Percentiles rank a stretch among this genome's conserved stretches.
phyloP scores from a whole-genome alignment of 139 green algal species.

The Yamagishiella unicocca region DNA sequence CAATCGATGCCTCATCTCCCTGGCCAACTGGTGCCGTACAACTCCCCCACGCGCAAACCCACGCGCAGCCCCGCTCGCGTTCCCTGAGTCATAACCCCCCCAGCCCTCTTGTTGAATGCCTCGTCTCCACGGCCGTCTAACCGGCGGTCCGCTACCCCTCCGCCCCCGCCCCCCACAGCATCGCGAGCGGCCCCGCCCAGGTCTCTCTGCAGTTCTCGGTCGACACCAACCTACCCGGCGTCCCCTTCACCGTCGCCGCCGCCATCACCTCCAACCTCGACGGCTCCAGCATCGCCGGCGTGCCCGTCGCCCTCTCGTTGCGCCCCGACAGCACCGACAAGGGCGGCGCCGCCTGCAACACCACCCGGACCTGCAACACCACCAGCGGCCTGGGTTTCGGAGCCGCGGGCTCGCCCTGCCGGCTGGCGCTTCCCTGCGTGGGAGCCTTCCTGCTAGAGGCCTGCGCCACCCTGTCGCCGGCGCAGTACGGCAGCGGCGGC shows the following conservation, averaged over 20 bases:
- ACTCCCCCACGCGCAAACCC: too few species aligned
- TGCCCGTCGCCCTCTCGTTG: constrained; percentile 38
- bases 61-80: too few species aligned
- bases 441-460: constrained; percentile 53
- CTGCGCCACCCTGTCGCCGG: too few species aligned
- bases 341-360: not conserved
- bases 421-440: constrained; percentile 60
- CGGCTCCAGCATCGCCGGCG: constrained; percentile 25
- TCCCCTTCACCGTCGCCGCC: constrained; percentile 47
- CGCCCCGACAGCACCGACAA: not conserved
- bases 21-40: too few species aligned
- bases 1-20: too few species aligned
- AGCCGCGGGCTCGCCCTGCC: constrained; percentile 37
- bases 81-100: too few species aligned
- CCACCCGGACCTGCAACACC: not conserved
- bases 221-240: constrained; percentile 45
- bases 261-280: constrained; percentile 54
- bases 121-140: too few species aligned
- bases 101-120: too few species aligned
- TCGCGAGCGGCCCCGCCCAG: constrained; percentile 38
- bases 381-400: not conserved
- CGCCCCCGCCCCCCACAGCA: constrained; percentile 38
- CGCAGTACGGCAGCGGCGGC: too few species aligned
- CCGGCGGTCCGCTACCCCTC: too few species aligned
- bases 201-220: constrained; percentile 37